phyloP scores from a whole-genome alignment of 1,284 basidiomycete genomes.

The Mycena citricolor region DNA sequence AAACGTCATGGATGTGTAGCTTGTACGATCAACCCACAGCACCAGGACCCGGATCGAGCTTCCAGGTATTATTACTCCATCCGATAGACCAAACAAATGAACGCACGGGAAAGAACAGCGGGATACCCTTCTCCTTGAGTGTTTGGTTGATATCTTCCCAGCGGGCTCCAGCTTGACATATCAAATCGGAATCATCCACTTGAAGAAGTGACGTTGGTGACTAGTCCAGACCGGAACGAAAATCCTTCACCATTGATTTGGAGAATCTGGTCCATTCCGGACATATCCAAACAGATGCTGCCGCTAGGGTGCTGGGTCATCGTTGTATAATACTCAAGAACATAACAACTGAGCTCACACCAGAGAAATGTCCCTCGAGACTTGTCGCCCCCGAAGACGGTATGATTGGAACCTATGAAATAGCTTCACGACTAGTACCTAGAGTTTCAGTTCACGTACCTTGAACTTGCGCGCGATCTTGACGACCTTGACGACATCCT shows the following conservation, averaged over 20 bases:
- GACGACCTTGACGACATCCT: slow-evolving; percentile 69
- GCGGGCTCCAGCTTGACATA: slow-evolving; percentile 78
- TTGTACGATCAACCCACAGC: too few relatives aligned
- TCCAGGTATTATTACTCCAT: too few relatives aligned
- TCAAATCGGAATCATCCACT: slow-evolving; percentile 69
- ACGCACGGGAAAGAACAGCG: slow-evolving; percentile 74
- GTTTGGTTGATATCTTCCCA: slow-evolving; percentile 89
- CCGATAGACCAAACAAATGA: too few relatives aligned
- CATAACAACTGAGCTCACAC: slow-evolving; percentile 41
- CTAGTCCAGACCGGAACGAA: too few relatives aligned
- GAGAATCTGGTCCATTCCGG: slow-evolving; percentile 82
- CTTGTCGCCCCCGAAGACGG: slow-evolving; percentile 73
- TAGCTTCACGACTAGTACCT: background rate
- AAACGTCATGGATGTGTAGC: too few relatives aligned
- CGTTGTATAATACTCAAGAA: background rate
- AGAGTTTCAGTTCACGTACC: slow-evolving; percentile 24
- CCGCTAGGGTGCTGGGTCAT: slow-evolving; percentile 51
- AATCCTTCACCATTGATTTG: slow-evolving; percentile 74
- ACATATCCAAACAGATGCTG: slow-evolving; percentile 85
- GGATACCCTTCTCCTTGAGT: slow-evolving; percentile 67
- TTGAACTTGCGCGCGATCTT: slow-evolving; percentile 51
- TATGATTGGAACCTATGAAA: slow-evolving; percentile 55
- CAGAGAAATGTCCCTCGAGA: slow-evolving; percentile 66
- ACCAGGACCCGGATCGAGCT: slow-evolving; percentile 56
- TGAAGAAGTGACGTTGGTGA: too few relatives aligned